Percentiles rank a stretch among this genome's conserved stretches.
These are phyloP conservation scores for Aspergillus pseudonomiae DNA, from an alignment of 2,329 filamentous ascomycete species.

Conservation along the genomic window DNA sequence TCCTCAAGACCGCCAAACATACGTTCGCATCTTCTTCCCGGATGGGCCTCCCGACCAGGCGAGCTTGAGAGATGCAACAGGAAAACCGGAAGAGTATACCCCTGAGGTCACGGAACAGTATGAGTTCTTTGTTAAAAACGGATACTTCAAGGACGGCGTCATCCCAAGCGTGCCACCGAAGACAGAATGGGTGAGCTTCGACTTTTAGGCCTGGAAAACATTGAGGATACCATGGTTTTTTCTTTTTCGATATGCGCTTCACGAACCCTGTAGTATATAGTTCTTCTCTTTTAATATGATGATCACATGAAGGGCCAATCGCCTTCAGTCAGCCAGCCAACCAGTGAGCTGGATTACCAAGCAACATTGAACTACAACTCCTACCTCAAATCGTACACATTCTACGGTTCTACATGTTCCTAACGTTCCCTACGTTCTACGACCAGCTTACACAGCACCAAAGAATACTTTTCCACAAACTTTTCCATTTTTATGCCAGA, in stretches of 20 bases:
- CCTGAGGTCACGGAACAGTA: constrained; percentile 64
- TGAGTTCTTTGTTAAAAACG: constrained; percentile 64
- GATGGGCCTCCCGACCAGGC: constrained; percentile 63
- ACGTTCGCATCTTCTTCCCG: constrained; percentile 72
- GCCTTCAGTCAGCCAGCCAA: neutral
- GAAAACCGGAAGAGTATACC: constrained; percentile 55
- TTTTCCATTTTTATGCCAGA: constrained; percentile 36
- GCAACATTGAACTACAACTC: neutral
- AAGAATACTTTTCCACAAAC: constrained; percentile 32
- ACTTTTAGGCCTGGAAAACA: constrained; percentile 58
- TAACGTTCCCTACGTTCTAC: neutral
- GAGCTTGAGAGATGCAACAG: constrained; percentile 53
- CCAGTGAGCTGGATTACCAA: neutral
- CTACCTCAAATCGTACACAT: neutral
- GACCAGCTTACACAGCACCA: no score
- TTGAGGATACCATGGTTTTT: neutral
- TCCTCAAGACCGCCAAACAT: constrained; percentile 57
- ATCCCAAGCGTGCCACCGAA: constrained; percentile 80
- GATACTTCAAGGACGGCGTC: constrained; percentile 68
- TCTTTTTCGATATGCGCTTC: neutral
- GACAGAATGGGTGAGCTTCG: constrained; percentile 73
- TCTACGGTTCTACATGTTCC: neutral
- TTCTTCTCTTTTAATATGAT: constrained; percentile 2
- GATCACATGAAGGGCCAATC: neutral
- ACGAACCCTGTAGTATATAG: constrained; percentile 1